phyloP scores from a whole-genome alignment of 2,329 filamentous ascomycete genomes.

The Curvularia spicifera region DNA sequence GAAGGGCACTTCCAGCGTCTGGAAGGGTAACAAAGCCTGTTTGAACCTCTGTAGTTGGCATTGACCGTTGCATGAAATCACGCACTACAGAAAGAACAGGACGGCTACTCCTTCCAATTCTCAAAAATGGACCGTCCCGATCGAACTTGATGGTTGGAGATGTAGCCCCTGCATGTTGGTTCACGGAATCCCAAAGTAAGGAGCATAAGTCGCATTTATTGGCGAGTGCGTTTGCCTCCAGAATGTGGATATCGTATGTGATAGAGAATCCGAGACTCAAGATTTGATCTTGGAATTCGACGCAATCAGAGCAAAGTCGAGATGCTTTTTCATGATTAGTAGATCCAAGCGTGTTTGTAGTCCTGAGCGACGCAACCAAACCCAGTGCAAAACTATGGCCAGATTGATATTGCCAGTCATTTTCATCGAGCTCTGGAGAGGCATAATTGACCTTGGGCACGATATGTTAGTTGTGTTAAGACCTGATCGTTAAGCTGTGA shows the following conservation, averaged over 20 bases:
- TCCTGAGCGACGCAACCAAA: neutral
- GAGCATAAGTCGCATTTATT: neutral
- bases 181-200: neutral
- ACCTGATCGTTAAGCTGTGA: neutral
- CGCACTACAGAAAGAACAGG: conserved; percentile 9
- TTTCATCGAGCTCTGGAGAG: conserved; percentile 11
- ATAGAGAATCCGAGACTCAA: neutral
- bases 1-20: conserved; percentile 7
- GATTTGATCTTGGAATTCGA: neutral
- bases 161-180: neutral
- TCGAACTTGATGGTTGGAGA: conserved; percentile 1
- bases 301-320: neutral
- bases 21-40: conserved; percentile 18
- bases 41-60: conserved; percentile 12
- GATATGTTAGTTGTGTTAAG: neutral
- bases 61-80: neutral
- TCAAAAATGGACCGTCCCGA: conserved; percentile 3
- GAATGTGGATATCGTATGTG: neutral
- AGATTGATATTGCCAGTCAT: conserved; percentile 8
- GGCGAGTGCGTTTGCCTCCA: neutral
- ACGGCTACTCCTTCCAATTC: neutral
- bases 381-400: neutral
- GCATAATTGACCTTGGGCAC: conserved; percentile 1
- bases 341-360: neutral
- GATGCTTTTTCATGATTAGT: neutral